Percentiles rank a stretch among this genome's conserved stretches.
Conservation (phyloP, 1,139 yeast species). For the Yarrowia galli region DNA sequence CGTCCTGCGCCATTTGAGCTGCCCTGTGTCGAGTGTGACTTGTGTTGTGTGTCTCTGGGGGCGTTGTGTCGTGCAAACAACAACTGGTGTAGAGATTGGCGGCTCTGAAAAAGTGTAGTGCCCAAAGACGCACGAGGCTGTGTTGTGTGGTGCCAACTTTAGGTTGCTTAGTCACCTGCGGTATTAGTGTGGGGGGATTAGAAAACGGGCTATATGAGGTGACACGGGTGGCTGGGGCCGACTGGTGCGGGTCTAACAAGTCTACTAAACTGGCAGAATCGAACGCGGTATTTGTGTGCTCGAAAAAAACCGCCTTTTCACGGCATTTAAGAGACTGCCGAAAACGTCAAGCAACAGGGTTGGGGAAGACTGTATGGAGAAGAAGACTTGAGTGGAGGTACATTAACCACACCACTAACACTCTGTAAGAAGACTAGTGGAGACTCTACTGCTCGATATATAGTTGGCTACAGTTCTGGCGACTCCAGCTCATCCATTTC, state of each 20-base stretch:
- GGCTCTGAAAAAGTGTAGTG: conserved; percentile 35
- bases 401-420: too few species aligned
- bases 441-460: too few species aligned
- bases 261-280: too few species aligned
- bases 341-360: conserved; percentile 17
- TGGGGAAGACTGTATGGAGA: background rate
- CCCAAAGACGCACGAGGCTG: conserved; percentile 33
- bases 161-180: conserved; percentile 36
- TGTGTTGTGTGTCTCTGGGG: conserved; percentile 5
- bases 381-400: background rate
- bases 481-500: too few species aligned
- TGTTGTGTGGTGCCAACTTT: conserved; percentile 30
- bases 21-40: conserved; percentile 18
- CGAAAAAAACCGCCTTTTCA: background rate
- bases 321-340: background rate
- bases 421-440: too few species aligned
- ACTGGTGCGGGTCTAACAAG: too few species aligned
- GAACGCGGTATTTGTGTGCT: background rate
- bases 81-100: conserved; percentile 27
- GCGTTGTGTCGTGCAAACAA: conserved; percentile 33
- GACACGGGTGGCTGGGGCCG: background rate
- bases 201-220: background rate
- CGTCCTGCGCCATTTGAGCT: conserved; percentile 37
- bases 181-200: conserved; percentile 5
- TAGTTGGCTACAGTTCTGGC: too few species aligned